A percentile compares a stretch with the other conserved stretches of the same genome.
Conservation (phyloP, 2,329 filamentous ascomycete genomes). For the Botrytis fragariae region DNA sequence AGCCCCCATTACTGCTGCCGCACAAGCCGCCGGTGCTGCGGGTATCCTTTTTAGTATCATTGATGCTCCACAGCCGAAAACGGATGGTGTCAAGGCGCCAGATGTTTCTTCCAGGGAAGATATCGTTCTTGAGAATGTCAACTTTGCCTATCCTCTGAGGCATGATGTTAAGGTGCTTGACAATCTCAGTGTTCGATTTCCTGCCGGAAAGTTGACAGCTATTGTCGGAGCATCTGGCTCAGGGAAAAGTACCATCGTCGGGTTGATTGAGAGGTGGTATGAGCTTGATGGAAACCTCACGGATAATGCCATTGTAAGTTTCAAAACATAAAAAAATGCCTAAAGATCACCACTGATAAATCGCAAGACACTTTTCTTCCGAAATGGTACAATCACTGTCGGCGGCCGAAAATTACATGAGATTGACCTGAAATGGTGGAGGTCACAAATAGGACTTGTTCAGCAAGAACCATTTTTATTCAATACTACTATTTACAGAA, state of each 20-base stretch:
- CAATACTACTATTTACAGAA: conserved; percentile 46
- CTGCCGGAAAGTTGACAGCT: conserved; percentile 66
- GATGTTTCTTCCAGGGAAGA: conserved; percentile 51
- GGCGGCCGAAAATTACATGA: conserved; percentile 26
- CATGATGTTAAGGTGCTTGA: conserved; percentile 64
- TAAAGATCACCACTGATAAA: neutral
- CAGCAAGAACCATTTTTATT: conserved; percentile 55
- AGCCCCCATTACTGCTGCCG: conserved; percentile 54
- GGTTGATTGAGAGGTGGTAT: conserved; percentile 71
- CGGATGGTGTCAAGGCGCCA: conserved; percentile 46
- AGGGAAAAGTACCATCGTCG: conserved; percentile 73
- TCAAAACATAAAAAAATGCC: neutral
- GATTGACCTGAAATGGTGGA: conserved; percentile 39
- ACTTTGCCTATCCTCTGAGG: conserved; percentile 70
- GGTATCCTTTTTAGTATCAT: conserved; percentile 41
- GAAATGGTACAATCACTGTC: conserved; percentile 27
- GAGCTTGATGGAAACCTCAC: conserved; percentile 47
- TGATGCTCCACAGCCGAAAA: conserved; percentile 41
- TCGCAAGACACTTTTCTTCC: conserved; percentile 30
- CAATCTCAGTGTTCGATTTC: conserved; percentile 55
- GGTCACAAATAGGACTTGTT: conserved; percentile 50
- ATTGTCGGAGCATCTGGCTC: conserved; percentile 72
- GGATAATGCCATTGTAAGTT: conserved; percentile 31
- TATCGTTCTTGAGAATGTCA: conserved; percentile 61
- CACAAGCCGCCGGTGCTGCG: conserved; percentile 41